Evolutionary conservation across 2,329 filamentous ascomycete genomes (phyloP), one percentile per base, ranked within the genome.

Genomic region (Diaporthe sp.): DNA sequence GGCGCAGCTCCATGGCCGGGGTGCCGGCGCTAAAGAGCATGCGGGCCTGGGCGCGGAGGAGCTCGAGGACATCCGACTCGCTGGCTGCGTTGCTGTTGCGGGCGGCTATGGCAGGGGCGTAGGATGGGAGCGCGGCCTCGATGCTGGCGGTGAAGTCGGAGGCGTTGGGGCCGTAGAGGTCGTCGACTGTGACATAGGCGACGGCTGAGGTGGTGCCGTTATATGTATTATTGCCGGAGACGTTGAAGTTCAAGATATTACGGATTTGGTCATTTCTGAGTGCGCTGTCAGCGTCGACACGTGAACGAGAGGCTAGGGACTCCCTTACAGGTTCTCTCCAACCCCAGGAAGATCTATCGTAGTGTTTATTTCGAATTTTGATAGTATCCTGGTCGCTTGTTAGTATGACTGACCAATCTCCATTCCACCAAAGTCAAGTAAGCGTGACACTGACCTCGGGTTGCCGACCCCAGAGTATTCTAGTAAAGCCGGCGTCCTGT

Each of bases 1-100:
- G 82, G 81, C 83, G 81, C 12, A 71, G 9, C n/a, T 83, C 81
- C 1, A 82, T 82, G 65, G 81, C 81, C 0, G 81, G 81, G 5
- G 82, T 81, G 42, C 81, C 82, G 46, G 83, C 83, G 68, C 82
- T 81, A n/a, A 82, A 80, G 2, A 80, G 83, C 57, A 80, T 80
- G 61, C 75, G 82, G 19, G 67, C 77, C 31, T 73, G 71, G 31
- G 51, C 58, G n/a, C 28, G 34, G 51, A 71, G 55, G 9, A 71
- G n/a, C 7, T 53, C 12, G 13, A 42, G 31, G 53, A 71, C 25
- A 25, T 42, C 68, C n/a, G 42, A 17, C 5, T 53, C 68, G n/a
- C 51, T 37, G 12, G 68, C 28, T 37, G 68, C 68, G 39, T 57
- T 57, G 39, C 46, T 71, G 39, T 71, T 71, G n/a, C 53, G 10